Evolutionary conservation across 768 basidiomycete species (phyloP), one percentile per base, ranked within the genome.

Genomic region (Xerocomus potaroensis): DNA sequence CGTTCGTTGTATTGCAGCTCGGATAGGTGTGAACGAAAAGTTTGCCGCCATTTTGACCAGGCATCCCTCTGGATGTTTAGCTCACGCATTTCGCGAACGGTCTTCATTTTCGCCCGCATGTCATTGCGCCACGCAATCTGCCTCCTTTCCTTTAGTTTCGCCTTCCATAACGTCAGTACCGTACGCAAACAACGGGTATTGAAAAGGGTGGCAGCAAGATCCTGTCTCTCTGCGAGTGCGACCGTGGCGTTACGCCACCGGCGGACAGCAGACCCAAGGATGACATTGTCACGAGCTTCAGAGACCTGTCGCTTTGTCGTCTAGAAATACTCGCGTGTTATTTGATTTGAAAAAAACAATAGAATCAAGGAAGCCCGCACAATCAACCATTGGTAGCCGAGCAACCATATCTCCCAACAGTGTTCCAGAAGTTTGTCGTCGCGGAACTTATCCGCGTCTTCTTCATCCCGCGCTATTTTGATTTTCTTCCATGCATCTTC

Each of bases 401-500:
- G 77, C 37, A 70, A 72, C 91, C 91, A 93, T 48, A 83, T 77
- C 39, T 82, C 77, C 80, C 82, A 87, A 57, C 80, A 90, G 14
- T 79, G 79, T 56, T 83, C 81, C 22, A 88, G 42, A 47, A 91
- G 66, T 42, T 72, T 74, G 42, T 81, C 78, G 24, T 78, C 69
- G 35, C 83, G 72, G 63, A 83, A 90, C 45, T 71, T 70, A 61
- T 83, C 86, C 16, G 91, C 91, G 23, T 80, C 76, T 54, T 76
- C 71, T 58, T 90, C 83, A 53, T 87, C 80, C 55, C 79, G 78
- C 37, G 78, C 74, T 72, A 84, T 78, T 58, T 77, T 74, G 27
- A 89, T 81, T 51, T 81, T 87, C 54, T 81, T 81, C 86, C 87
- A 91, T 0, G 83, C 83, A 47, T 87, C 83, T 45, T 84, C 79